Evolutionary conservation across 805 yeast genomes (phyloP), one percentile per base, ranked within the genome.

Genomic region (Lachancea sp.): DNA sequence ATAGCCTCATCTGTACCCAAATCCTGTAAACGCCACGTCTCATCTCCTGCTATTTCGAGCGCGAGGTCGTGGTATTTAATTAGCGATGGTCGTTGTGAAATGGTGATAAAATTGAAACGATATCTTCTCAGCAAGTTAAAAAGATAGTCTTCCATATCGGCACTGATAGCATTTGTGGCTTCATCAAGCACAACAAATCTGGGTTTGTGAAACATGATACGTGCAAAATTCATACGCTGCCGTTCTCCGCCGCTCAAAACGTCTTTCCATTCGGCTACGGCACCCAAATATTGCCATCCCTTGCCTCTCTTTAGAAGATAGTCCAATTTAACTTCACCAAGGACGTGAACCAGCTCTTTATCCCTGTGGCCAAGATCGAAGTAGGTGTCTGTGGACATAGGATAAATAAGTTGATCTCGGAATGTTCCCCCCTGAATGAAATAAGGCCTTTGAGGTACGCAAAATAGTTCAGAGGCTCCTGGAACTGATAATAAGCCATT

Each of bases 191-290:
- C 77, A 3, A 88, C 87, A 60, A 85, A 85, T 57, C 75, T 73
- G 35, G 95, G 95, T 40, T 75, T 74, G 57, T 83, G 85, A 65
- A 81, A 86, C 50, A 88, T 65, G 2, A 88, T 75, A 51, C 96
- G 72, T 0, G 97, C 96, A 67, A 88, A 83, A 60, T 86, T 78
- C 60, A 88, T 74, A 56, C 95, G 77, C 67, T 88, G 97, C 63
- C 86, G 81, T 60, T 88, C 97, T 42, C 97, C 97, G n/a, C 97
- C 97, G 62, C 92, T 82, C 48, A 88, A 72, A n/a, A 88, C 82
- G 57, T 83, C 94, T 54, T 80, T 80, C 96, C 96, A 88, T 49
- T 80, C 86, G 44, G 80, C 72, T 8, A 62, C 51, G 4, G 69
- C 56, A 47, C 70, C 66, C 23, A 70, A 58, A 46, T 66, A 67